phyloP scores from a whole-genome alignment of 352 stramenopile species.

The Pythium volutum region DNA sequence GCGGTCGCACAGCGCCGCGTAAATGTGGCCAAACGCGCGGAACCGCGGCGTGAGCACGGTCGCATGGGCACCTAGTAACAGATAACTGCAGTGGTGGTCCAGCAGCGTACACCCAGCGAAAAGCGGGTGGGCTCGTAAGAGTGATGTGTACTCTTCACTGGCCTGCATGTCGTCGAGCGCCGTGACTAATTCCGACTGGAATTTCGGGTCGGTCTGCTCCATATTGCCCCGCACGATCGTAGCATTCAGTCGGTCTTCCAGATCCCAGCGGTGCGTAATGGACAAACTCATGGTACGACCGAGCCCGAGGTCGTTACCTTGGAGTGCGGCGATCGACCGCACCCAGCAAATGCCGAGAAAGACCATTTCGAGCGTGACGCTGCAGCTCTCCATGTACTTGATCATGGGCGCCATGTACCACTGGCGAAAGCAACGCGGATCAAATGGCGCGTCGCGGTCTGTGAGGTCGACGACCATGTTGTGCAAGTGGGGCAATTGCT shows the following conservation, averaged over 20 bases:
- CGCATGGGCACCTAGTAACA: background rate
- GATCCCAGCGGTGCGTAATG: background rate
- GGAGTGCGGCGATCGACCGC: conserved; percentile 6
- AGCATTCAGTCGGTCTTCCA: background rate
- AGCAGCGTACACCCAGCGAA: background rate
- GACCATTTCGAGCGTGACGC: conserved; percentile 4
- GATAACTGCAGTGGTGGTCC: conserved; percentile 2
- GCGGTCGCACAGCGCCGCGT: conserved; percentile 11
- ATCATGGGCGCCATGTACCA: conserved; percentile 5
- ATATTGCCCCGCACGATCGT: background rate
- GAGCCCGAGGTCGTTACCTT: background rate
- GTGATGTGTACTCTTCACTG: background rate
- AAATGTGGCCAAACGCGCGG: conserved; percentile 7
- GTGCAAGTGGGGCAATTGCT: conserved; percentile 1
- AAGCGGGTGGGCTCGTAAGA: conserved; percentile 1
- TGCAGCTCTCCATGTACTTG: background rate
- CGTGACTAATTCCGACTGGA: background rate
- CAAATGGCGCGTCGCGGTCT: background rate
- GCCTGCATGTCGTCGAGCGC: background rate
- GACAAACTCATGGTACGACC: background rate
- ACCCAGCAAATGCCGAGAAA: conserved; percentile 14
- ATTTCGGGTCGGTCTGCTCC: background rate
- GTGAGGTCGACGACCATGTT: background rate
- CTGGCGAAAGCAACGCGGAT: background rate
- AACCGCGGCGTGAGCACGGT: background rate